A percentile compares a stretch with the other conserved stretches of the same genome.
phyloP scores from a whole-genome alignment of 116 monocot species.

The Iris pallida region DNA sequence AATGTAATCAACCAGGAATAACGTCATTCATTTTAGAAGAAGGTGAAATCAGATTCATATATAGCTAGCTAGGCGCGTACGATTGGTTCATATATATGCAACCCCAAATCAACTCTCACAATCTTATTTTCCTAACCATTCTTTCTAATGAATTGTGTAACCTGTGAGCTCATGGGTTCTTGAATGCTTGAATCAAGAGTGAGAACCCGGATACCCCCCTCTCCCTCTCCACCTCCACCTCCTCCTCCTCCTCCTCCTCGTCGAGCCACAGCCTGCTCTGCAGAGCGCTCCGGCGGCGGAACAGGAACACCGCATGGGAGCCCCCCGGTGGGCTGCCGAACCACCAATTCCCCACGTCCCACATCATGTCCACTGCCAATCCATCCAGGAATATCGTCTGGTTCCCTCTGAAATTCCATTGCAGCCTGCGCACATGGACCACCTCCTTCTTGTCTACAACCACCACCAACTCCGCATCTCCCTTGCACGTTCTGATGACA shows the following conservation, averaged over 20 bases:
- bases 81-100: no score
- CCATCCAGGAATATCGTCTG: slow-evolving; percentile 78
- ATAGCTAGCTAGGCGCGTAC: no score
- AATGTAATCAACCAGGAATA: no score
- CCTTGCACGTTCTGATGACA: slow-evolving; percentile 18
- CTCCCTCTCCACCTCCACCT: background rate
- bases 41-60: no score
- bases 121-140: no score
- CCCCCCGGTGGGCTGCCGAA: slow-evolving; percentile 24
- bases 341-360: slow-evolving; percentile 56
- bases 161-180: background rate
- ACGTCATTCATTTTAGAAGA: no score
- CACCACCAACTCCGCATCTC: slow-evolving; percentile 39
- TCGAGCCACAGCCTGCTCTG: slow-evolving; percentile 63
- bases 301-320: slow-evolving; percentile 32
- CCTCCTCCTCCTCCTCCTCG: slow-evolving; percentile 26
- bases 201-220: slow-evolving; percentile 34
- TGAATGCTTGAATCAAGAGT: slow-evolving; percentile 59
- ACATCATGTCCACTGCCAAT: slow-evolving; percentile 52
- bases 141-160: no score
- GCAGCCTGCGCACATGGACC: slow-evolving; percentile 41
- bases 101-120: no score
- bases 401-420: slow-evolving; percentile 72
- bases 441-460: slow-evolving; percentile 56
- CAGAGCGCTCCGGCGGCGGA: slow-evolving; percentile 45